phyloP scores from a whole-genome alignment of 306 rosid species.

The Cercis canadensis region DNA sequence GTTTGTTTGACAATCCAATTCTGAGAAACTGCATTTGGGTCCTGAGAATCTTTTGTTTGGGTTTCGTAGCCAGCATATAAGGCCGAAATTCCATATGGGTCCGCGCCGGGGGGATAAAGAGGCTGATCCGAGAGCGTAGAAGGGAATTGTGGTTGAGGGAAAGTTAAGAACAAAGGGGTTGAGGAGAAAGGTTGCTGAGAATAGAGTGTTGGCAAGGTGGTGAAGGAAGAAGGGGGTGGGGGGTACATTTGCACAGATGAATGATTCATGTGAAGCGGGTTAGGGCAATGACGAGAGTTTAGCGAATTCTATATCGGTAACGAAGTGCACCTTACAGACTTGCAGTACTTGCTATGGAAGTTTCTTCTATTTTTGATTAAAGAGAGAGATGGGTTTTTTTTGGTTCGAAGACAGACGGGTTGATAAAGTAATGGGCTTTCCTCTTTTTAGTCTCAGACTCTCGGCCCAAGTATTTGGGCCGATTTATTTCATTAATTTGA shows the following conservation, averaged over 20 bases:
- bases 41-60: slow-evolving; percentile 31
- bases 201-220: slow-evolving; percentile 32
- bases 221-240: slow-evolving; percentile 16
- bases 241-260: slow-evolving; percentile 27
- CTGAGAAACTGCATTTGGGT: slow-evolving; percentile 38
- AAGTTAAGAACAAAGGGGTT: slow-evolving; percentile 28
- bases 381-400: too few relatives aligned
- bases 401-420: too few relatives aligned
- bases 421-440: too few relatives aligned
- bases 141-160: slow-evolving; percentile 44
- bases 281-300: background rate
- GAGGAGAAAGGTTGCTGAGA: slow-evolving; percentile 33
- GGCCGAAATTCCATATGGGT: slow-evolving; percentile 39
- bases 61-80: slow-evolving; percentile 29
- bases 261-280: background rate
- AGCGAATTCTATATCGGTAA: background rate
- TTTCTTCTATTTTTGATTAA: too few relatives aligned
- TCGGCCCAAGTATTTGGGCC: too few relatives aligned
- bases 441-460: too few relatives aligned
- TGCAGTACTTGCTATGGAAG: too few relatives aligned
- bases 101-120: slow-evolving; percentile 63
- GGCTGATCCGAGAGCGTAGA: slow-evolving; percentile 35
- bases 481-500: too few relatives aligned
- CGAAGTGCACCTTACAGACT: too few relatives aligned
- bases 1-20: slow-evolving; percentile 38